Evolutionary conservation across 768 basidiomycete genomes (phyloP).

Genomic region (Cystofilobasidium ferigula): DNA sequence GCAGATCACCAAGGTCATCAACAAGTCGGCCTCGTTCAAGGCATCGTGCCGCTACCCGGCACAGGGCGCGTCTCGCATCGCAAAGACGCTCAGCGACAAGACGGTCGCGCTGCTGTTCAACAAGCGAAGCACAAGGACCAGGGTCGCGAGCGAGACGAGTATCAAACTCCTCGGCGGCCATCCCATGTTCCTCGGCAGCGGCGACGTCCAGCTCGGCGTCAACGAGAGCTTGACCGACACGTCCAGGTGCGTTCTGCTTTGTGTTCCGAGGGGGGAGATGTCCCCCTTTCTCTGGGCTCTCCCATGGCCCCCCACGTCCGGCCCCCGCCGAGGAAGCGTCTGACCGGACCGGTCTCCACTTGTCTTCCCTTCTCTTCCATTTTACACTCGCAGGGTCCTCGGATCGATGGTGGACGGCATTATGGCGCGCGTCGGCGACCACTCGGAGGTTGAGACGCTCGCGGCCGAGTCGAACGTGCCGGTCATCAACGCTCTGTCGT

Average conservation of each 20-base stretch:
- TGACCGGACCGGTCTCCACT: no score
- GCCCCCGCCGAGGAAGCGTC: no score
- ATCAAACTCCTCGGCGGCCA: conserved; percentile 59
- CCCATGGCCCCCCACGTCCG: no score
- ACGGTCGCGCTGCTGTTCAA: conserved; percentile 81
- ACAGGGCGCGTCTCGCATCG: neutral
- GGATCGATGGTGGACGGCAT: conserved; percentile 94
- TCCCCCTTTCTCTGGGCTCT: no score
- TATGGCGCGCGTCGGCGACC: conserved; percentile 88
- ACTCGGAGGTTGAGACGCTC: conserved; percentile 89
- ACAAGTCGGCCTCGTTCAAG: conserved; percentile 21
- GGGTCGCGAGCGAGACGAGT: conserved; percentile 77
- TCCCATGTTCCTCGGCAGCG: conserved; percentile 74
- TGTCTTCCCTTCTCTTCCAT: neutral
- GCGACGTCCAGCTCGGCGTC: conserved; percentile 91
- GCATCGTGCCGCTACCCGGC: conserved; percentile 10
- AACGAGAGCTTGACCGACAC: conserved; percentile 81
- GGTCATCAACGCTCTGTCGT: conserved; percentile 89
- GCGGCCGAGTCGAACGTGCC: conserved; percentile 83
- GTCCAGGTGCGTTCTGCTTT: conserved; percentile 41
- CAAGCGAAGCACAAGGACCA: conserved; percentile 86
- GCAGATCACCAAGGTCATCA: conserved; percentile 22
- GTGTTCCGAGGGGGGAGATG: neutral
- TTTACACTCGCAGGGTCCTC: conserved; percentile 47
- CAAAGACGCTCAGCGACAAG: conserved; percentile 46